These are phyloP conservation scores for Boletus rubropictus DNA, from an alignment of 768 basidiomycete genomes.

Conservation along the genomic window DNA sequence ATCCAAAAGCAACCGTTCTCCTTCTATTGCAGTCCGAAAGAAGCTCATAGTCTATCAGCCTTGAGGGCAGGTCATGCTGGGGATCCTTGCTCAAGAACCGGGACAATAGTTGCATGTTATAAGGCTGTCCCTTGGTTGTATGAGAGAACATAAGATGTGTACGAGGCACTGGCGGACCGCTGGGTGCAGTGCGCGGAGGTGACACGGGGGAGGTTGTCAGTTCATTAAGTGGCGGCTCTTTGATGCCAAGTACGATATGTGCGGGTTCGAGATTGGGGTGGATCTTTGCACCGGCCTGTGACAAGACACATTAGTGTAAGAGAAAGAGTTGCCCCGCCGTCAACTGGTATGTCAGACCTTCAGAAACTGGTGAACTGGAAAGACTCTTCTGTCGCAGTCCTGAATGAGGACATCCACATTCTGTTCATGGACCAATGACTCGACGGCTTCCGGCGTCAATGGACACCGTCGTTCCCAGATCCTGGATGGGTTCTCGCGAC, in stretches of 20 bases:
- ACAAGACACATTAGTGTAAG: slow-evolving; percentile 1
- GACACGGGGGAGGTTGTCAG: slow-evolving; percentile 44
- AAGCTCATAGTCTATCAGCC: slow-evolving; percentile 82
- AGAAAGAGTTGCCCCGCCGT: background rate
- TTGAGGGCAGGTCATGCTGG: slow-evolving; percentile 31
- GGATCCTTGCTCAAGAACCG: slow-evolving; percentile 45
- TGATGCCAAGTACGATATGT: slow-evolving; percentile 82
- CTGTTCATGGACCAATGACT: slow-evolving; percentile 48
- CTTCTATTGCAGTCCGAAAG: slow-evolving; percentile 61
- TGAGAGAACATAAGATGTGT: slow-evolving; percentile 92
- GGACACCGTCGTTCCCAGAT: slow-evolving; percentile 88
- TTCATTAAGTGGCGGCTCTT: slow-evolving; percentile 70
- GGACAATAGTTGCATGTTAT: slow-evolving; percentile 76
- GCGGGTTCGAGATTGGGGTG: slow-evolving; percentile 51
- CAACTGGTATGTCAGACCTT: slow-evolving; percentile 40
- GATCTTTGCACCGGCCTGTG: slow-evolving; percentile 73
- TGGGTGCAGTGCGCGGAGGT: slow-evolving; percentile 15
- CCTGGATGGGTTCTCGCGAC: slow-evolving; percentile 72
- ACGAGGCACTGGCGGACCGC: slow-evolving; percentile 35
- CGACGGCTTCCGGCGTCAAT: slow-evolving; percentile 70
- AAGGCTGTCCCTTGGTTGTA: slow-evolving; percentile 80
- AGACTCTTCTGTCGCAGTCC: slow-evolving; percentile 72
- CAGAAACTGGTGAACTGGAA: slow-evolving; percentile 54
- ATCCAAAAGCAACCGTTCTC: slow-evolving; percentile 85
- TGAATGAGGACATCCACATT: slow-evolving; percentile 69